A percentile compares a stretch with the other conserved stretches of the same genome.
phyloP scores from a whole-genome alignment of 1,284 basidiomycete species.

The Tilletia indica region DNA sequence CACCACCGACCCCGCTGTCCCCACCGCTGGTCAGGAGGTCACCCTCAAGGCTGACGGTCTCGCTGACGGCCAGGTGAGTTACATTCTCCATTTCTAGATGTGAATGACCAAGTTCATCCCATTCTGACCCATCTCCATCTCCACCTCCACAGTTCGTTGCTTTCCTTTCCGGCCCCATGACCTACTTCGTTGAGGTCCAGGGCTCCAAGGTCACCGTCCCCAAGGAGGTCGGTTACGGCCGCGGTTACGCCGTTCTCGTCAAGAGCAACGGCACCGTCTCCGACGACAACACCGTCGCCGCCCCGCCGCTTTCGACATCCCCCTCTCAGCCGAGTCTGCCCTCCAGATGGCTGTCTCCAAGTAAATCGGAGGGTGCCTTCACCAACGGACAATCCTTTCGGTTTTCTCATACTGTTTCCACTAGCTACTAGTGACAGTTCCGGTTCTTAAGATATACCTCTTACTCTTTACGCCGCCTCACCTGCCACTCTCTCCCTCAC shows the following conservation, averaged over 20 bases:
- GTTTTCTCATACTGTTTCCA: background rate
- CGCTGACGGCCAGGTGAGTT: slow-evolving; percentile 28
- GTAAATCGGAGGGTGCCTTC: background rate
- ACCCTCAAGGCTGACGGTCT: slow-evolving; percentile 53
- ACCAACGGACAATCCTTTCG: background rate
- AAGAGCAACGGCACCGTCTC: slow-evolving; percentile 54
- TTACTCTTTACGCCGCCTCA: too few species aligned
- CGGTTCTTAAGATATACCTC: background rate
- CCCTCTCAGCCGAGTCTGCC: slow-evolving; percentile 26
- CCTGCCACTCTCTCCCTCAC: too few species aligned
- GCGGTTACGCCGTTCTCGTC: slow-evolving; percentile 57
- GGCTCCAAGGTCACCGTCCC: slow-evolving; percentile 56
- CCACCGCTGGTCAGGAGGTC: slow-evolving; percentile 43
- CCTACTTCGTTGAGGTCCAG: slow-evolving; percentile 42
- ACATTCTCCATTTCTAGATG: background rate
- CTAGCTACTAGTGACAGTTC: background rate
- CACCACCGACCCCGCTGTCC: slow-evolving; percentile 53
- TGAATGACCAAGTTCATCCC: background rate
- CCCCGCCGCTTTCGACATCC: slow-evolving; percentile 58
- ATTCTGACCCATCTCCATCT: background rate
- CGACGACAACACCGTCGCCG: slow-evolving; percentile 60
- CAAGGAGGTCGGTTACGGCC: slow-evolving; percentile 55
- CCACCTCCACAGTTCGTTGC: slow-evolving; percentile 51
- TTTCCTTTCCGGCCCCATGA: slow-evolving; percentile 58
- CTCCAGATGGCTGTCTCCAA: slow-evolving; percentile 16